Percentiles rank a stretch among this genome's conserved stretches.
Evolutionary conservation across 1,284 basidiomycete species (phyloP).

Genomic region (Ustilago shanxiensis): DNA sequence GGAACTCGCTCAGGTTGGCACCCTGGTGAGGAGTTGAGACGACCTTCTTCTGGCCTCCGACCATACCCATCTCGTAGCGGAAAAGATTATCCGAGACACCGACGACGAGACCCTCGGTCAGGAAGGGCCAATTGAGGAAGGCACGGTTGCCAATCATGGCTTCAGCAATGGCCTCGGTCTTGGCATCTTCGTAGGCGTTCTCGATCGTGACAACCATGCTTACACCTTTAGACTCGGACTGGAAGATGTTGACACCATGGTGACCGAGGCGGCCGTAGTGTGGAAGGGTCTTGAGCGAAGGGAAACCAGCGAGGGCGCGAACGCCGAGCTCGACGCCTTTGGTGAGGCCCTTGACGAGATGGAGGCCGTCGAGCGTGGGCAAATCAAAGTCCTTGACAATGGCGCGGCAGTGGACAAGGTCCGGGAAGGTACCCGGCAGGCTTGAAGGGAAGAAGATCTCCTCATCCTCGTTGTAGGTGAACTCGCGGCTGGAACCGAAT

Average conservation of each 20-base stretch:
- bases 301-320: conserved; percentile 92
- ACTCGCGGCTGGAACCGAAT: conserved; percentile 83
- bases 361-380: conserved; percentile 84
- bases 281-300: conserved; percentile 89
- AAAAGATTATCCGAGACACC: conserved; percentile 88
- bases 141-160: conserved; percentile 77
- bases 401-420: conserved; percentile 85
- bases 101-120: conserved; percentile 89
- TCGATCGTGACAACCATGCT: conserved; percentile 90
- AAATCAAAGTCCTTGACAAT: conserved; percentile 81
- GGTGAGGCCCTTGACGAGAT: conserved; percentile 86
- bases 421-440: conserved; percentile 92
- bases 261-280: conserved; percentile 81
- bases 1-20: conserved; percentile 72
- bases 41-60: conserved; percentile 52
- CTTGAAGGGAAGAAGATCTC: conserved; percentile 86
- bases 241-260: conserved; percentile 94
- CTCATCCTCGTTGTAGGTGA: conserved; percentile 76
- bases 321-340: conserved; percentile 89
- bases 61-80: conserved; percentile 75
- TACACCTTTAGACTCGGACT: conserved; percentile 87
- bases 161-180: conserved; percentile 78
- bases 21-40: conserved; percentile 52
- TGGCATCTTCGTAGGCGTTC: conserved; percentile 78
- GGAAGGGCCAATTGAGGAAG: conserved; percentile 92